Base-by-base conservation (phyloP, 23 red algal species). In the Rhodosorus marinus region DNA sequence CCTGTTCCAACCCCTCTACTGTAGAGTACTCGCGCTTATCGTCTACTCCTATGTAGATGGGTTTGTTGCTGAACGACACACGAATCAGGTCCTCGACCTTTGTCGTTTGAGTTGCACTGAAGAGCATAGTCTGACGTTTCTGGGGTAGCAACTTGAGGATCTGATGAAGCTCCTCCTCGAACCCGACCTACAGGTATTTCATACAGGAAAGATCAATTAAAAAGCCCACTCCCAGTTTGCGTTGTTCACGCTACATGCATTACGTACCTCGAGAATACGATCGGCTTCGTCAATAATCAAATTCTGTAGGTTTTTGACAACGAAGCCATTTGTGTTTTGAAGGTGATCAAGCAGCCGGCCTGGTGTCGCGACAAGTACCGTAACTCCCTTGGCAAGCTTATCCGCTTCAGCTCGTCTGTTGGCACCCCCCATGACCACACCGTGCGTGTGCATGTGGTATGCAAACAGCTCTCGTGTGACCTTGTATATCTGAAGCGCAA, bases 101-200 rank as follows among this genome's bases (percentile, higher is more conserved):
- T 31, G 90, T 98, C 19, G 90, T 98, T 52, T 98, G 90, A 0
- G 90, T 98, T 0, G 90, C 90, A 14, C 75, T 82, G 60, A 98
- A 98, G 8, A 98, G 54, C 78, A 98, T 77, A 3, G 90, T 98
- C 29, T 98, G 90, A 2, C 85, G 57, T 8, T 51, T 20, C 54
- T 76, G 78, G 64, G 66, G 68, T 1, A 71, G 83, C 43, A 98
- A 53, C 29, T 68, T 67, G 49, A 72, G 74, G 36, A 98, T 71
- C 40, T 81, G 81, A 31, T 98, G 64, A 42, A 78, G 70, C 77
- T 82, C 82, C 62, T 98, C 90, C 58, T 98, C 90, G 64, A 98
- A 98, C 0, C 90, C 90, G 63, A 98, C 76, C 62, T 98, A 79
- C n/a, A n/a, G n/a, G n/a, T n/a, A n/a, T n/a, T n/a, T n/a, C n/a